phyloP scores from a whole-genome alignment of 768 basidiomycete genomes.

The Udeniomyces megalosporus region DNA sequence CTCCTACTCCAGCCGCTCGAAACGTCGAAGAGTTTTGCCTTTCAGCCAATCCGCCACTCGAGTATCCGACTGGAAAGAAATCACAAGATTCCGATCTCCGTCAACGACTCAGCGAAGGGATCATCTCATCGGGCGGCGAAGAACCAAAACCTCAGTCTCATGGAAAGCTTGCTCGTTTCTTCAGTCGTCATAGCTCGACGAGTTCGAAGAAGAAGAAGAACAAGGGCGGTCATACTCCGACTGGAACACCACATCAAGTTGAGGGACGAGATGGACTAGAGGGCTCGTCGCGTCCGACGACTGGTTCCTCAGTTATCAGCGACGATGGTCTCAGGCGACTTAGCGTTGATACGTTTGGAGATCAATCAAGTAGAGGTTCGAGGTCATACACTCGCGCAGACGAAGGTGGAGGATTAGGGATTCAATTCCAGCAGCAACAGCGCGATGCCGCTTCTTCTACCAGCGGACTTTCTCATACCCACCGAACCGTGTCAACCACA shows the following conservation, averaged over 20 bases:
- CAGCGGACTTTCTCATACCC: not conserved
- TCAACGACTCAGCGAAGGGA: not conserved
- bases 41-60: too few relatives aligned
- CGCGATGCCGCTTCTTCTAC: too few relatives aligned
- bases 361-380: not conserved
- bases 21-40: too few relatives aligned
- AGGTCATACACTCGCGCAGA: not conserved
- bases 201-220: too few relatives aligned
- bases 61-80: not conserved
- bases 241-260: too few relatives aligned
- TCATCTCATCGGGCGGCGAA: too few relatives aligned
- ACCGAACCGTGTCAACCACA: not conserved
- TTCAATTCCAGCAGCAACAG: not conserved
- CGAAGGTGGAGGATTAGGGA: not conserved
- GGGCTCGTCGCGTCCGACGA: not conserved
- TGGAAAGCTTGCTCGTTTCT: too few relatives aligned
- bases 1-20: not conserved
- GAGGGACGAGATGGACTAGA: not conserved
- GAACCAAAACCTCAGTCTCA: too few relatives aligned
- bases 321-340: slow-evolving; percentile 33
- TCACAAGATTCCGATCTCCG: not conserved
- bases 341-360: not conserved
- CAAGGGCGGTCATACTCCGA: too few relatives aligned
- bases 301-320: slow-evolving; percentile 27
- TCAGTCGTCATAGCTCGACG: too few relatives aligned